Conservation (phyloP, 202 grass and related monocot genomes). For the Cymbopogon flexuosus region DNA sequence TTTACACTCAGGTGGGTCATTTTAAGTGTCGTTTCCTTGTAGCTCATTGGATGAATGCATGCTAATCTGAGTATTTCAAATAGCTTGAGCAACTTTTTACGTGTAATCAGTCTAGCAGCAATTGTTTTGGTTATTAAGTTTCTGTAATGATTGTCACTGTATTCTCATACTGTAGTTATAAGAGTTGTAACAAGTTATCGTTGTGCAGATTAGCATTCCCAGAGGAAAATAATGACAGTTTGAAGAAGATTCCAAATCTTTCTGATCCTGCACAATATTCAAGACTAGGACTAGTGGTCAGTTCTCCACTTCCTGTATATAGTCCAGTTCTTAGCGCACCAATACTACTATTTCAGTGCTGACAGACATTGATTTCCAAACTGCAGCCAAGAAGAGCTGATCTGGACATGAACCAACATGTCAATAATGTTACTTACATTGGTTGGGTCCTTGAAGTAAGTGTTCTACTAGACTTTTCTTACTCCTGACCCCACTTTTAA, state of each 20-base stretch:
- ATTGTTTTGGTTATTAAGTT: slow-evolving; percentile 8
- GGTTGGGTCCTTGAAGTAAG: slow-evolving; percentile 97
- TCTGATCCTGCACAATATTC: slow-evolving; percentile 72
- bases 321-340: slow-evolving; percentile 16
- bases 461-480: neutral
- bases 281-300: slow-evolving; percentile 78
- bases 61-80: neutral
- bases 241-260: slow-evolving; percentile 91
- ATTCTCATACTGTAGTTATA: slow-evolving; percentile 12
- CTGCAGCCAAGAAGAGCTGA: slow-evolving; percentile 95
- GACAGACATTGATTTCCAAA: slow-evolving; percentile 31
- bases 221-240: slow-evolving; percentile 84
- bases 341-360: slow-evolving; percentile 12
- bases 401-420: slow-evolving; percentile 99
- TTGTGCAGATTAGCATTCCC: slow-evolving; percentile 83
- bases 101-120: neutral
- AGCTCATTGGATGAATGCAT: neutral
- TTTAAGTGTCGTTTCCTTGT: neutral
- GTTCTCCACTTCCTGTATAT: slow-evolving; percentile 6
- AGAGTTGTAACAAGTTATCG: slow-evolving; percentile 25
- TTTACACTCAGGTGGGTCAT: neutral
- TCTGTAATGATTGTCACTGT: neutral
- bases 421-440: slow-evolving; percentile 98
- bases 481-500: neutral
- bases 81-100: neutral